Evolutionary conservation across 176 grass and related monocot genomes (phyloP), one percentile per base, ranked within the genome.

Genomic region (Carex parvula): DNA sequence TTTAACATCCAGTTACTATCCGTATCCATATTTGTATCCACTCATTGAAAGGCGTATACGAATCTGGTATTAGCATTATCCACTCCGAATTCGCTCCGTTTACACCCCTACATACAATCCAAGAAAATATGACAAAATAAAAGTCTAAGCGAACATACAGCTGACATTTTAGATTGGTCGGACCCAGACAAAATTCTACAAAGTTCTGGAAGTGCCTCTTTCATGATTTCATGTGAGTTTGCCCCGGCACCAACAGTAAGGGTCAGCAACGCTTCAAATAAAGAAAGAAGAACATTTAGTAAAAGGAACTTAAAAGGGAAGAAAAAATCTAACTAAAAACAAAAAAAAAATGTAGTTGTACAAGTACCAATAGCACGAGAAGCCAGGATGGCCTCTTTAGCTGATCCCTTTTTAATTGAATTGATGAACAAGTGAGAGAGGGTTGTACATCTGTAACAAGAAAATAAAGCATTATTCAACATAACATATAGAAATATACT

Each of bases 351-450:
- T 78, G 14, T 32, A 4, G 52, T 32, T 57, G 37, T 32, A 83
- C 65, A 75, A 62, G 16, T 42, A 91, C 91, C 90, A 46, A 94
- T 88, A 55, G 94, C 92, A 61, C 79, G 90, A 80, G 88, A 86
- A 75, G 92, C 94, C 69, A 97, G 77, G 75, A 60, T 92, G 82
- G 63, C 61, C 88, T 97, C 94, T 82, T 88, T 97, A 9, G 83
- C 50, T 41, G 94, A 94, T 46, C 94, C 94, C 39, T 68, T 94
- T 72, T 92, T 97, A n/a, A 97, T 74, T 17, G 92, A 97, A 89
- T 77, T 93, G 22, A 92, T 87, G 83, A 86, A 99, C 84, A 89
- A 89, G 62, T 89, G 90, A 60, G 94, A 87, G 44, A 99, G 26
- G 58, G 93, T 99, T 60, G 88, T 77, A 88, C 84, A 99, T 85